Base-by-base conservation (phyloP, 257 asterid species). In the Handroanthus guayacan region DNA sequence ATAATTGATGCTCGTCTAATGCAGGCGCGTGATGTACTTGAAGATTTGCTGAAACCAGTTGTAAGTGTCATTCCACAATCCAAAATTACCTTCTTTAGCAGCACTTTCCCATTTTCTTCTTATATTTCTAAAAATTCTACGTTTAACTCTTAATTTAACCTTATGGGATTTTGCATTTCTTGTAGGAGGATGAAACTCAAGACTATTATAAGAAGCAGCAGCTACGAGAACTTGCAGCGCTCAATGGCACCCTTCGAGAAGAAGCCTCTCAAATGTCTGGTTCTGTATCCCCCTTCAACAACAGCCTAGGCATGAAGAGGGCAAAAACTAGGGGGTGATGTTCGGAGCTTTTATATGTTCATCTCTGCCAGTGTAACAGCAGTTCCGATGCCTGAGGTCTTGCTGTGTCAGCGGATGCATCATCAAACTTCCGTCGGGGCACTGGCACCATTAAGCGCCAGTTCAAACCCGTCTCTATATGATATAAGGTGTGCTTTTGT, bases 301-400 rank as follows among this genome's bases (percentile, higher is more conserved):
- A 72, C 86, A 86, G 82, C 74, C 91, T 88, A 4, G 94, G 94
- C 47, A 90, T 90, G 97, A 90, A 90, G 87, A 89, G 97, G 85
- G 94, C 97, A 45, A 90, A 90, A 75, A 90, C 91, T 5, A 69
- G 88, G 82, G 92, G 84, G 72, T 89, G 75, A 86, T 68, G 51
- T 62, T 78, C 43, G 82, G 78, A 74, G 79, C 76, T 68, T 74
- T 68, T 60, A 64, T 39, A 48, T 67, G 61, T 72, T 67, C 71
- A 51, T 68, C 62, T 62, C 50, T 34, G 39, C 81, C 78, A 62
- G 68, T 69, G 66, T 60, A 67, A 8, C 55, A 58, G 80, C 87
- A 66, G 75, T 71, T 72, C 71, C 76, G 17, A 51, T 74, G 76
- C 75, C 37, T 71, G 80, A 48, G 18, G 25, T 70, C 43, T 67